Evolutionary conservation across 2,329 filamentous ascomycete species (phyloP), one percentile per base, ranked within the genome.

Genomic region (Podosphaera leucotricha): DNA sequence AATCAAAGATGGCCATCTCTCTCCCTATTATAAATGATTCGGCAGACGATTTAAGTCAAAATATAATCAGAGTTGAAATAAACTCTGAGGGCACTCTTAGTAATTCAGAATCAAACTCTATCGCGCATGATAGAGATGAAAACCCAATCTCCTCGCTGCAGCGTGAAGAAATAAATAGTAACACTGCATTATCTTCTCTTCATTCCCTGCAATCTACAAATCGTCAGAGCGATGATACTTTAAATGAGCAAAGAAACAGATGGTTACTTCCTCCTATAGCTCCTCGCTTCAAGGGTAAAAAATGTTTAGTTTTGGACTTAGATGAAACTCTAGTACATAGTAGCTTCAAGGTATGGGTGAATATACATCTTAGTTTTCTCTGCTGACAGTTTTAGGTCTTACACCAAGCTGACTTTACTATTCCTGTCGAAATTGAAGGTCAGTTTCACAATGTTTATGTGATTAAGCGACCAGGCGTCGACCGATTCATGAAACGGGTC

Each of bases 401-500:
- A 39, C 86, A 95, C 57, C 87, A 95, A 67, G 90, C 90, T 46
- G 90, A 98, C 62, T 95, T 98, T 59, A 98, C 90, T 5, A 95
- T 98, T 58, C 90, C 90, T 0, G 90, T 98, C 24, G 90, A 98
- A 58, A 98, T 98, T 50, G 90, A 98, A 65, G 90, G 90, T 46
- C 92, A 93, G 61, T 95, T 92, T 59, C 90, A 98, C 64, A 98
- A 98, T 57, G 92, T 98, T 44, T 98, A 98, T 59, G 90, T 98
- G 51, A 98, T 98, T 61, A 98, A 98, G 66, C 76, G 90, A 55
- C 90, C 90, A n/a, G 90, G 90, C 44, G 90, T 98, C 18, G 90
- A 98, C 59, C 79, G 92, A 51, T 98, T 98, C 62, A 94, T 98
- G 84, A 95, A 95, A 68, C 71, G 90, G 47, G 86, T 98, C 30